Evolutionary conservation across 257 asterid species (phyloP).

Genomic region (Anisodus acutangulus): DNA sequence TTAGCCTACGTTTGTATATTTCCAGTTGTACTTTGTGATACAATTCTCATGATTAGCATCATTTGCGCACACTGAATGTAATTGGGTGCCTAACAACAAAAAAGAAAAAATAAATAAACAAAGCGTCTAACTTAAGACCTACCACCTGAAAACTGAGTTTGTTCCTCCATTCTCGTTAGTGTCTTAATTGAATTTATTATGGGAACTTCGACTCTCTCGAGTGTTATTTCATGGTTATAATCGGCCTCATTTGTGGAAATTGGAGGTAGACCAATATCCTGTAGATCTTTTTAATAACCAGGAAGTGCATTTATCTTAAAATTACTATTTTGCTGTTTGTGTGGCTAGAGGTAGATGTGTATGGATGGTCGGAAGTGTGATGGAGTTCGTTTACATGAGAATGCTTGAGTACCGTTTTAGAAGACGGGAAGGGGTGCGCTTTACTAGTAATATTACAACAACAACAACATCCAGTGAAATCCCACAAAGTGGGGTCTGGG

Average conservation of each 20-base stretch:
- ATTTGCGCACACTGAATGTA: constrained; percentile 12
- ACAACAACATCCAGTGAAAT: too few species aligned
- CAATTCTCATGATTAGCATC: constrained; percentile 15
- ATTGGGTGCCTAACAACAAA: constrained; percentile 23
- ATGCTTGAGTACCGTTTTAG: background rate
- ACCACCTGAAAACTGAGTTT: constrained; percentile 1
- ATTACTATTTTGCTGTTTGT: background rate
- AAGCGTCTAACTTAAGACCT: constrained; percentile 10
- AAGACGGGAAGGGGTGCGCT: background rate
- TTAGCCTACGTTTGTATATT: constrained; percentile 11
- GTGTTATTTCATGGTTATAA: constrained; percentile 13
- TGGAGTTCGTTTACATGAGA: constrained; percentile 1
- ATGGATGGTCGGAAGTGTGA: background rate
- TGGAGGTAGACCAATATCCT: background rate
- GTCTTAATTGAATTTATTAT: background rate
- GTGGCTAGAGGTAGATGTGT: background rate
- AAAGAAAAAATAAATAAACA: background rate
- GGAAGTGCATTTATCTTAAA: background rate
- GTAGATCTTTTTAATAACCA: background rate
- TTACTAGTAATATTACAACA: too few species aligned
- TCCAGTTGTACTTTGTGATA: background rate
- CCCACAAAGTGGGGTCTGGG: too few species aligned
- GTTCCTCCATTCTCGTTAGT: background rate
- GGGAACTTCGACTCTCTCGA: background rate
- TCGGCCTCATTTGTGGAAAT: constrained; percentile 8